Percentiles rank a stretch among this genome's conserved stretches.
These are phyloP conservation scores for Podaxis rugospora DNA, from an alignment of 768 basidiomycete genomes.

Conservation along the genomic window DNA sequence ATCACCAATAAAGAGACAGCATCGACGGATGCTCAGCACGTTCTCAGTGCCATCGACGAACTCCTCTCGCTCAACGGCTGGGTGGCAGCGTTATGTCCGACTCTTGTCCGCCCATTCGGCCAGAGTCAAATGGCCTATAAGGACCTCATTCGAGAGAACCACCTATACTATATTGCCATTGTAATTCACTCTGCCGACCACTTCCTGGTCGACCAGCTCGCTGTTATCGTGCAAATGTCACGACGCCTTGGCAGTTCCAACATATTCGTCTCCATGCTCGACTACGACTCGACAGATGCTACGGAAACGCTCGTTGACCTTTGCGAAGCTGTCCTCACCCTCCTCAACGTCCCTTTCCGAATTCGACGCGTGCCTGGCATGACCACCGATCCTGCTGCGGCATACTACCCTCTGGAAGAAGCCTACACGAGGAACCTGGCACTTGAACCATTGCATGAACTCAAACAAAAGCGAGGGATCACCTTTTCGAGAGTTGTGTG, in stretches of 20 bases:
- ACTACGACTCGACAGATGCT: constrained; percentile 93
- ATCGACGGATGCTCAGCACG: constrained; percentile 86
- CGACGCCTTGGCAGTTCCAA: constrained; percentile 85
- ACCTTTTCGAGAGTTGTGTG: constrained; percentile 90
- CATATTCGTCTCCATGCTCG: constrained; percentile 96
- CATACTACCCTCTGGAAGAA: constrained; percentile 96
- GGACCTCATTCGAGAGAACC: constrained; percentile 78
- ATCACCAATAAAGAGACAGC: constrained; percentile 81
- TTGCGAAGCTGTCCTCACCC: constrained; percentile 90
- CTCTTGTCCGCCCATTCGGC: constrained; percentile 90
- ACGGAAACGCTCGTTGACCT: constrained; percentile 93
- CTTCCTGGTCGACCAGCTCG: constrained; percentile 97
- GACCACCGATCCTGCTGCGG: constrained; percentile 82
- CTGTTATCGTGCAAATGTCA: constrained; percentile 95
- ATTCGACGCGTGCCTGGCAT: constrained; percentile 90
- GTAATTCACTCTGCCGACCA: constrained; percentile 98
- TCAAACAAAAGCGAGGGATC: constrained; percentile 70
- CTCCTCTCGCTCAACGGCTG: constrained; percentile 95
- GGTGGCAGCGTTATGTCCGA: constrained; percentile 95
- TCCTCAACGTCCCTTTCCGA: constrained; percentile 90
- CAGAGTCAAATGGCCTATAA: constrained; percentile 88
- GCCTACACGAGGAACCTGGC: constrained; percentile 91
- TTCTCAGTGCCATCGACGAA: constrained; percentile 87
- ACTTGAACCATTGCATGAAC: constrained; percentile 84
- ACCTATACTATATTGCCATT: constrained; percentile 92